phyloP scores from a whole-genome alignment of 2,329 filamentous ascomycete genomes.

The Verticillium nubilum region DNA sequence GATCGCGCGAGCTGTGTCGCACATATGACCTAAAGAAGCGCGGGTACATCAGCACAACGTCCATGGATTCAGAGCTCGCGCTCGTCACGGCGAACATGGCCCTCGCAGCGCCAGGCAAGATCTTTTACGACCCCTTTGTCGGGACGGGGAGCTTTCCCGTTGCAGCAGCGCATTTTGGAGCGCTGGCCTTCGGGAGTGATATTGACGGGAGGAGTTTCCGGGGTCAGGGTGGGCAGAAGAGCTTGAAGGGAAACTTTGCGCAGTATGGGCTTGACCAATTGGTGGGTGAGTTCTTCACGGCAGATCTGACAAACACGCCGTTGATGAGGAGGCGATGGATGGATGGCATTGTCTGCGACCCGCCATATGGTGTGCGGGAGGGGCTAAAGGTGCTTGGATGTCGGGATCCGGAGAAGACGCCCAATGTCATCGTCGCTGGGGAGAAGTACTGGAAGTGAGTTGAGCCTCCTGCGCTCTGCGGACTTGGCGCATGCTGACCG shows the following conservation, averaged over 20 bases:
- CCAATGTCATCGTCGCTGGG: conserved; percentile 62
- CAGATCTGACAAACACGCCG: conserved; percentile 85
- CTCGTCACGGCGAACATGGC: conserved; percentile 90
- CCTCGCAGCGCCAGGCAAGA: conserved; percentile 71
- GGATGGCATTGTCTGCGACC: conserved; percentile 92
- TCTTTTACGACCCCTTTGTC: conserved; percentile 94
- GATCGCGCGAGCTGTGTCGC: conserved; percentile 61
- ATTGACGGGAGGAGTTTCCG: conserved; percentile 88
- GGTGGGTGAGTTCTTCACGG: conserved; percentile 75
- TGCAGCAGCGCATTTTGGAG: conserved; percentile 86
- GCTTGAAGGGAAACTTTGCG: conserved; percentile 65
- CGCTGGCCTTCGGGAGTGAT: conserved; percentile 77
- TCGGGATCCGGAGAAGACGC: conserved; percentile 57
- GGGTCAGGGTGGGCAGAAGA: conserved; percentile 54
- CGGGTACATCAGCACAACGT: conserved; percentile 89
- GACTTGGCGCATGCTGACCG: conserved; percentile 14
- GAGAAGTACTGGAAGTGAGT: conserved; percentile 62
- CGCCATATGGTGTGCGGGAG: conserved; percentile 91
- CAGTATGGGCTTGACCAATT: conserved; percentile 68
- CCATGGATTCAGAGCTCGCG: conserved; percentile 93
- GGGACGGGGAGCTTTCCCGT: conserved; percentile 92
- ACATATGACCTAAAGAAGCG: conserved; percentile 90
- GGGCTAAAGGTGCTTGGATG: conserved; percentile 82
- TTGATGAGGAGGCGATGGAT: conserved; percentile 58
- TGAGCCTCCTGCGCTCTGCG: conserved; percentile 4